Conservation (phyloP, 352 stramenopile genomes). For the Peronosclerospora sorghi region DNA sequence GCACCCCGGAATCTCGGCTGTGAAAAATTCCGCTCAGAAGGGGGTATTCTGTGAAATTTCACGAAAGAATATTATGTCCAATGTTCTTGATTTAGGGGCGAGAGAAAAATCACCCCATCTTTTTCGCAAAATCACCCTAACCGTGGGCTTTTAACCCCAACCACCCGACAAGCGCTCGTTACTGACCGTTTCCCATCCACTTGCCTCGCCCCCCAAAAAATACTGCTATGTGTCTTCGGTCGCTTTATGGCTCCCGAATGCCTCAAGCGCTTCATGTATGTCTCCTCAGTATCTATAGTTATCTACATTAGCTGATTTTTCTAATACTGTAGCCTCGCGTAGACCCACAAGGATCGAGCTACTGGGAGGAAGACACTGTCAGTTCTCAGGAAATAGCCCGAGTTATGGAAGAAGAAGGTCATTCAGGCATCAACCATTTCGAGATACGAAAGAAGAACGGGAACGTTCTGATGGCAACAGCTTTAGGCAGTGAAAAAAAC, state of each 20-base stretch:
- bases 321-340: slow-evolving; percentile 35
- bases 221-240: too few species aligned
- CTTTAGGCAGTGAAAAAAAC: slow-evolving; percentile 13
- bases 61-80: too few species aligned
- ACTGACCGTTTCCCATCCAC: too few species aligned
- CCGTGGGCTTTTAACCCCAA: too few species aligned
- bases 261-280: slow-evolving; percentile 63
- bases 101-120: too few species aligned
- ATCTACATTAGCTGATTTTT: slow-evolving; percentile 2
- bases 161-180: too few species aligned
- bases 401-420: slow-evolving; percentile 45
- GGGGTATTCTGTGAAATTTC: too few species aligned
- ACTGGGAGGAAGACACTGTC: slow-evolving; percentile 72
- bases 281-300: background rate
- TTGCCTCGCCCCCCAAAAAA: too few species aligned
- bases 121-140: too few species aligned
- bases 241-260: slow-evolving; percentile 69
- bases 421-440: slow-evolving; percentile 20
- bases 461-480: slow-evolving; percentile 16
- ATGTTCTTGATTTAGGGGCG: too few species aligned
- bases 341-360: slow-evolving; percentile 53
- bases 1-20: too few species aligned
- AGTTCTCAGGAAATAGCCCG: slow-evolving; percentile 51
- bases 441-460: slow-evolving; percentile 43
- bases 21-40: too few species aligned